Conservation (phyloP, 345 rosid genomes). For the Pseudoturritis turrita region DNA sequence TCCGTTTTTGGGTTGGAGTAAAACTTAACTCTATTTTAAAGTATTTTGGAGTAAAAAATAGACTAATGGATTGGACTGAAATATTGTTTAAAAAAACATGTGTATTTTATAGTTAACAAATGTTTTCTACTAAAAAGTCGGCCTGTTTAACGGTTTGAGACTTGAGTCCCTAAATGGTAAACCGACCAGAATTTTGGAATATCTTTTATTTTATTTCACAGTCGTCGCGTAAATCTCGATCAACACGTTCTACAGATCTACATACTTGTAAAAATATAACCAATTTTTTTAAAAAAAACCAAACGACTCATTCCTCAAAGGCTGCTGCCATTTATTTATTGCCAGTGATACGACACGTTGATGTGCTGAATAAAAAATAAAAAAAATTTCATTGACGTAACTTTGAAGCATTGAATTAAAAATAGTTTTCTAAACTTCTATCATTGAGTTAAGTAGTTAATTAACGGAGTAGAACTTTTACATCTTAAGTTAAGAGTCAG, state of each 20-base stretch:
- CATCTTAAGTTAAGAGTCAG: background rate
- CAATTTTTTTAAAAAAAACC: background rate
- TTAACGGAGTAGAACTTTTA: background rate
- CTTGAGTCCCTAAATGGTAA: background rate
- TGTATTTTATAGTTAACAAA: background rate
- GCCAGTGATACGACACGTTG: background rate
- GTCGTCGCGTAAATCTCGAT: background rate
- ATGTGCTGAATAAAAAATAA: background rate
- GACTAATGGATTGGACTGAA: too few relatives aligned
- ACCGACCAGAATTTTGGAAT: background rate
- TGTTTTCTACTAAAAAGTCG: constrained; percentile 2
- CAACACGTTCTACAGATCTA: background rate
- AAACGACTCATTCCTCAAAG: constrained; percentile 2
- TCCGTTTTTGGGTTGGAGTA: too few relatives aligned
- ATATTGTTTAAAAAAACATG: background rate
- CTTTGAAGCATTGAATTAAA: background rate
- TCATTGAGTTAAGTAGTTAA: background rate
- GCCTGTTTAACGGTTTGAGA: background rate
- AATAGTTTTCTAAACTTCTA: background rate
- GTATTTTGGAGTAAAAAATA: too few relatives aligned
- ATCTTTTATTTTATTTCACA: background rate
- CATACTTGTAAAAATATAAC: background rate
- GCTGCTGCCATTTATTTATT: background rate
- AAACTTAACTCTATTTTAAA: too few relatives aligned
- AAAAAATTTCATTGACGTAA: background rate